Percentiles rank a stretch among this genome's conserved stretches.
Conservation (phyloP, 2,329 filamentous ascomycete species). For the Rugonectria rugulosa region DNA sequence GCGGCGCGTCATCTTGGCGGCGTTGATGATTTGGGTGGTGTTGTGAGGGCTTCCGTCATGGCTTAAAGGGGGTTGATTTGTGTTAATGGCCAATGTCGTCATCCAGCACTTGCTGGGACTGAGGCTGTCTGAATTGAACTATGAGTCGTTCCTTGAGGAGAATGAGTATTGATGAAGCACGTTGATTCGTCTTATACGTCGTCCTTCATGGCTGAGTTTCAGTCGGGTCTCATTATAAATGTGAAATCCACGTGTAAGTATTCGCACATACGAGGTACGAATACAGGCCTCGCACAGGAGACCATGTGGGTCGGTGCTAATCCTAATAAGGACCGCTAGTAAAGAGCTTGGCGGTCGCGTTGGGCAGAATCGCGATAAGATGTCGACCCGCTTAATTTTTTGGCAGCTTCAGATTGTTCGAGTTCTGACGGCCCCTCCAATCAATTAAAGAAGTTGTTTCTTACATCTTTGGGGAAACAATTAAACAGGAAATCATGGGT, state of each 20-base stretch:
- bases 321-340: background rate
- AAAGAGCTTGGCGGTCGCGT: conserved; percentile 43
- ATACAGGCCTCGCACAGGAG: too few species aligned
- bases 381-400: conserved; percentile 43
- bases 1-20: conserved; percentile 57
- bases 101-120: conserved; percentile 23
- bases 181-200: conserved; percentile 1
- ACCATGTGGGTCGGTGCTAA: conserved; percentile 26
- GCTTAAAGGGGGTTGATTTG: conserved; percentile 7
- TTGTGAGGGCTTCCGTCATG: conserved; percentile 24
- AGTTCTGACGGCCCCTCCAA: conserved; percentile 26
- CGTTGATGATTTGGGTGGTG: conserved; percentile 13
- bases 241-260: conserved; percentile 32
- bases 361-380: conserved; percentile 50
- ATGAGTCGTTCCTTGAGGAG: background rate
- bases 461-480: conserved; percentile 16
- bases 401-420: conserved; percentile 9
- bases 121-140: background rate
- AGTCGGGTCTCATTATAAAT: conserved; percentile 22
- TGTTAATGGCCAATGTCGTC: background rate
- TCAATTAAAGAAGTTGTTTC: conserved; percentile 12
- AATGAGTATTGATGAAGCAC: background rate
- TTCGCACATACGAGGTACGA: conserved; percentile 7
- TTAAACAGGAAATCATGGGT: conserved; percentile 46
- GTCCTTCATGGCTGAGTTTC: conserved; percentile 11